Base-by-base conservation (phyloP, 148 eudicot genomes). In the Cornus florida region DNA sequence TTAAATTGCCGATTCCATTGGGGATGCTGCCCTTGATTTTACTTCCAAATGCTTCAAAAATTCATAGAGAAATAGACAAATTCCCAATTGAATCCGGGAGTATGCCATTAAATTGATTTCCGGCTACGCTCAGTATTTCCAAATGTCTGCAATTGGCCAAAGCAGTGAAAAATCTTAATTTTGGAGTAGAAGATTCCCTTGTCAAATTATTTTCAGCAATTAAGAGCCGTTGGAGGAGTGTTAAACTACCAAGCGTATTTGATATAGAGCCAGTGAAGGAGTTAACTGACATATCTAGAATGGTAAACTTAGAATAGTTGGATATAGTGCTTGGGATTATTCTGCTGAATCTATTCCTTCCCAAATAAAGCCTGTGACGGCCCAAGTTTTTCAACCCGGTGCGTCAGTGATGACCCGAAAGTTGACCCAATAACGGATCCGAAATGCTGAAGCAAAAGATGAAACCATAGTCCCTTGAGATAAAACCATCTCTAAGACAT, bases 181-280 rank as follows among this genome's bases (percentile, higher is more conserved):
- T 56, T 16, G 8, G 53, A 31, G 35, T 73, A n/a, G 74, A 71
- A 7, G 10, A 31, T 46, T 73, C 50, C n/a, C 22, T 73, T 24
- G 14, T 53, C 38, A 73, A 22, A 7, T 46, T 10, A 46, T 71
- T 71, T 38, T 3, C 14, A 2, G 14, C 11, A 11, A 56, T 3
- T 17, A 12, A 31, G 46, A 75, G 28, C 13, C 14, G 1, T 7
- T 64, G 31, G 8, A 75, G 78, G 14, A 31, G 8, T 31, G 56
- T 39, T 39, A 75, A 35, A 23, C 64, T 75, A 3, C 78, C 69
- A 60, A 75, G 53, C 14, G 35, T 75, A 19, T 7, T 75, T 6
- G 70, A 70, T 75, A 75, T 23, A 4, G 6, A 39, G 32, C 78
- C 69, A 38, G 28, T 62, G 56, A 75, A 75, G 11, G 70, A 65